A percentile compares a stretch with the other conserved stretches of the same genome.
Conservation (phyloP, 2,329 filamentous ascomycete species). For the Aspergillus pseudoterreus region DNA sequence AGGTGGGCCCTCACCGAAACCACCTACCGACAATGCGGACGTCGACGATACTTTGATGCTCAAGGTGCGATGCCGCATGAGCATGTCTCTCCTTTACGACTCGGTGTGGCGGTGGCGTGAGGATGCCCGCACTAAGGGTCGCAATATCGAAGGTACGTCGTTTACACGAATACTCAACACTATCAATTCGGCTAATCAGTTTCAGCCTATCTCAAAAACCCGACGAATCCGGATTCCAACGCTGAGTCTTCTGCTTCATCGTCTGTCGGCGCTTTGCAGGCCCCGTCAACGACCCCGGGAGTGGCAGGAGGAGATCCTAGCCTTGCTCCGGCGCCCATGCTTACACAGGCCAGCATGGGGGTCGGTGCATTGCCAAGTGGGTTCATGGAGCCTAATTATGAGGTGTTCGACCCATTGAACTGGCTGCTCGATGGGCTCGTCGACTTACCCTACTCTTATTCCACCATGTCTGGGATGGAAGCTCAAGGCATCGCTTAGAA, state of each 20-base stretch:
- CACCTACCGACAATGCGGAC: conserved; percentile 24
- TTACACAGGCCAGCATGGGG: conserved; percentile 30
- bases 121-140: conserved; percentile 64
- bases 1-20: conserved; percentile 28
- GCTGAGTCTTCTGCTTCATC: conserved; percentile 69
- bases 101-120: conserved; percentile 66
- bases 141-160: conserved; percentile 67
- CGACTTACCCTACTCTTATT: conserved; percentile 70
- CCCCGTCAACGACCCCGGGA: conserved; percentile 34
- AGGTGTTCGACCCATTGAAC: conserved; percentile 87
- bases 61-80: conserved; percentile 64
- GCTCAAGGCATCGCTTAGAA: conserved; percentile 34
- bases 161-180: not conserved
- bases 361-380: conserved; percentile 37
- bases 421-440: conserved; percentile 89
- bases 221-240: conserved; percentile 77
- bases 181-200: conserved; percentile 9
- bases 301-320: conserved; percentile 42
- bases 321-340: conserved; percentile 35
- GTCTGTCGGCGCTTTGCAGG: conserved; percentile 44
- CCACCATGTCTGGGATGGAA: conserved; percentile 51
- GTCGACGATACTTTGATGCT: conserved; percentile 52
- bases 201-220: conserved; percentile 70
- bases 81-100: conserved; percentile 64
- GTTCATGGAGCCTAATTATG: conserved; percentile 68